A percentile compares a stretch with the other conserved stretches of the same genome.
Conservation (phyloP, 495 filamentous ascomycete genomes). For the Penicillium coprophilum region DNA sequence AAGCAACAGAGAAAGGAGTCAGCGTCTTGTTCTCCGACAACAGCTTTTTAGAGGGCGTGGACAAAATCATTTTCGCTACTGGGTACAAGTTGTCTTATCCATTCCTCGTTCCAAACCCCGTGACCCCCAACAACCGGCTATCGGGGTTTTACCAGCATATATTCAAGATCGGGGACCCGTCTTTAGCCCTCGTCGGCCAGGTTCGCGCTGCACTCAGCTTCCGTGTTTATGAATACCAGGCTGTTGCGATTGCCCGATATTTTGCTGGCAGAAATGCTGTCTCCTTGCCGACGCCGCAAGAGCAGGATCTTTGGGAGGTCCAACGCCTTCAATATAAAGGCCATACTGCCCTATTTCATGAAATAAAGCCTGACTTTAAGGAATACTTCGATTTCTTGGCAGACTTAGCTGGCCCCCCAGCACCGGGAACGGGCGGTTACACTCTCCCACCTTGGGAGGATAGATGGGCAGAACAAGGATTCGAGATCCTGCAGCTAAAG, state of each 20-base stretch:
- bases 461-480: conserved; percentile 34
- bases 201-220: conserved; percentile 52
- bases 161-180: conserved; percentile 32
- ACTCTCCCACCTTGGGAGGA: conserved; percentile 39
- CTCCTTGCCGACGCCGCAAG: conserved; percentile 31
- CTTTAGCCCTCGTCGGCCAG: conserved; percentile 34
- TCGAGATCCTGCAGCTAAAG: conserved; percentile 25
- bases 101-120: conserved; percentile 28
- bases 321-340: conserved; percentile 42
- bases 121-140: conserved; percentile 26
- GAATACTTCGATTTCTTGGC: conserved; percentile 49
- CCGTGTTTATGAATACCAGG: conserved; percentile 55
- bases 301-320: conserved; percentile 50
- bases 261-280: conserved; percentile 39
- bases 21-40: conserved; percentile 40
- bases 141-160: conserved; percentile 35
- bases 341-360: conserved; percentile 41
- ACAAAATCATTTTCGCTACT: conserved; percentile 54
- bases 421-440: conserved; percentile 35
- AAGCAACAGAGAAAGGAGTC: neutral
- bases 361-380: conserved; percentile 50
- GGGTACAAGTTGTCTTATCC: conserved; percentile 52
- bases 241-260: conserved; percentile 49
- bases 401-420: conserved; percentile 39
- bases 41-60: conserved; percentile 34